Conservation (phyloP, 495 filamentous ascomycete species). For the Tuber magnatum region DNA sequence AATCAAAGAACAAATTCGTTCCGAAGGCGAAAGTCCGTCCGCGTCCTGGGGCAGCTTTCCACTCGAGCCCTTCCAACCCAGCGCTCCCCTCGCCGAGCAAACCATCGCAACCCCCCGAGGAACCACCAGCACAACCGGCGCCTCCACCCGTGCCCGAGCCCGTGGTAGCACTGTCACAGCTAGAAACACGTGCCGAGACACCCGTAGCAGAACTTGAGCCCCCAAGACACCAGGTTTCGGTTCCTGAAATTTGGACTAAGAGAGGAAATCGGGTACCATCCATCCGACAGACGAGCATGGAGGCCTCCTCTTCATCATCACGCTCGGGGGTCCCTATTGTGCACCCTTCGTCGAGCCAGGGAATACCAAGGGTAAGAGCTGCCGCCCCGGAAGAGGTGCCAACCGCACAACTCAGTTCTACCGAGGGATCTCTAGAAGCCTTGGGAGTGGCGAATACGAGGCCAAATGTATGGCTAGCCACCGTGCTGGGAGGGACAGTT, state of each 20-base stretch:
- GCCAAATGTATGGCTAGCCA: neutral
- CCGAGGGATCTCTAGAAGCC: neutral
- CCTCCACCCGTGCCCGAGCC: neutral
- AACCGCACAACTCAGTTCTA: neutral
- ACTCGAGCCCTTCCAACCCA: neutral
- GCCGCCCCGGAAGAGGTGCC: neutral
- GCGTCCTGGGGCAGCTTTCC: neutral
- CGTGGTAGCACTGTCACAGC: neutral
- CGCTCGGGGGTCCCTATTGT: neutral
- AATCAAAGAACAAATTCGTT: constrained; percentile 40
- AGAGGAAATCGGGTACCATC: constrained; percentile 8
- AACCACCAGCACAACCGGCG: neutral
- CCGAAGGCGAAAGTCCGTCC: constrained; percentile 36
- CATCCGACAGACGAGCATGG: neutral
- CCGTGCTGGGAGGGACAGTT: neutral
- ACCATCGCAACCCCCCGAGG: constrained; percentile 4
- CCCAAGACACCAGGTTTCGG: neutral
- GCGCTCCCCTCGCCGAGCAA: neutral
- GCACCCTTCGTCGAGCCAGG: neutral
- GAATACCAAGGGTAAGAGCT: neutral
- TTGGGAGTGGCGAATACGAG: neutral
- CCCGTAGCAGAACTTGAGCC: neutral
- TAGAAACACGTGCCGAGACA: neutral
- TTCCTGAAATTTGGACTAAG: neutral
- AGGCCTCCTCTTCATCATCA: neutral